Conservation (phyloP, 2,329 filamentous ascomycete genomes). For the Arthroderma sp. region DNA sequence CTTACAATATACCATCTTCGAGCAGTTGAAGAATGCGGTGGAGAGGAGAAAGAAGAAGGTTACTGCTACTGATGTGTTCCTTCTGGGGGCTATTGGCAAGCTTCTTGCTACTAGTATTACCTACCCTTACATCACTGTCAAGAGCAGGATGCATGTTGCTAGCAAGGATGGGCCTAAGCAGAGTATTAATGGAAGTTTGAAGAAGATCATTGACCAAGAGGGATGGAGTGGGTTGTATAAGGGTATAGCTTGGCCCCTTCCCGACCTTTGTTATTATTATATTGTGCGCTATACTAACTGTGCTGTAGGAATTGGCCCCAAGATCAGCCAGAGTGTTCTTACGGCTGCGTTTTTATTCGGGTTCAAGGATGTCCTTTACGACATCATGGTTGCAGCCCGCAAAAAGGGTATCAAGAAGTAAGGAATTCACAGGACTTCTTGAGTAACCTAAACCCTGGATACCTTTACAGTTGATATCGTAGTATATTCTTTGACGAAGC, state of each 20-base stretch:
- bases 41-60: slow-evolving; percentile 65
- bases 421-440: not conserved
- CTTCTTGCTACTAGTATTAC: slow-evolving; percentile 85
- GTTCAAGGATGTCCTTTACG: slow-evolving; percentile 94
- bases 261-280: not conserved
- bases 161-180: slow-evolving; percentile 62
- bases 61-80: slow-evolving; percentile 76
- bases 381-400: slow-evolving; percentile 31
- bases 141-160: slow-evolving; percentile 93
- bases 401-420: slow-evolving; percentile 23
- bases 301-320: slow-evolving; percentile 70
- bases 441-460: no score
- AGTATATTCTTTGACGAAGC: no score
- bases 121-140: slow-evolving; percentile 97
- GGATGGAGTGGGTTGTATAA: slow-evolving; percentile 89
- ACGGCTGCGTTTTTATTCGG: slow-evolving; percentile 94
- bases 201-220: slow-evolving; percentile 70
- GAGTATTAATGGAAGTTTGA: slow-evolving; percentile 64
- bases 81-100: slow-evolving; percentile 86
- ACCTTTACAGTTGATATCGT: no score
- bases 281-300: slow-evolving; percentile 1
- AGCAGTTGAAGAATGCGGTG: slow-evolving; percentile 86
- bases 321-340: slow-evolving; percentile 91
- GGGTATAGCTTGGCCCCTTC: slow-evolving; percentile 43
- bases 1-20: slow-evolving; percentile 95